These are phyloP conservation scores for Neoconidiobolus thromboides DNA, from an alignment of 371 early-diverging fungal genomes.

Conservation along the genomic window DNA sequence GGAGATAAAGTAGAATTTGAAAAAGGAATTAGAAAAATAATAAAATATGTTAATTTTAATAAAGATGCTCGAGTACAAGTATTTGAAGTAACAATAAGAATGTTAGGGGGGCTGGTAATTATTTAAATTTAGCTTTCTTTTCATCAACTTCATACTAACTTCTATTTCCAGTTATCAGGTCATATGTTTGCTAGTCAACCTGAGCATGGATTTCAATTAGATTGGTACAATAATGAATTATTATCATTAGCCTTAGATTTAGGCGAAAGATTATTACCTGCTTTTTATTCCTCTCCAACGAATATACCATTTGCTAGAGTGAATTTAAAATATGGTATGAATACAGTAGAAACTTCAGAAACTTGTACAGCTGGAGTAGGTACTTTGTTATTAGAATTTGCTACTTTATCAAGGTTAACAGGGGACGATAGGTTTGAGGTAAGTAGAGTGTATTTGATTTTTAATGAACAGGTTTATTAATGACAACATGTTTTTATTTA, in stretches of 20 bases:
- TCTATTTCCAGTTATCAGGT: constrained; percentile 37
- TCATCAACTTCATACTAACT: neutral
- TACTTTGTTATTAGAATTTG: constrained; percentile 88
- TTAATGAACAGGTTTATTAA: neutral
- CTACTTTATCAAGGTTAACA: constrained; percentile 68
- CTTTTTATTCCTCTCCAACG: constrained; percentile 63
- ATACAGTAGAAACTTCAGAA: constrained; percentile 38
- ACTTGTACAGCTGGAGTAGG: constrained; percentile 90
- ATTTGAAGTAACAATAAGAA: constrained; percentile 84
- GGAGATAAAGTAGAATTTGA: constrained; percentile 50
- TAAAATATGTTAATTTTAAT: constrained; percentile 48
- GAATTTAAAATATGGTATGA: constrained; percentile 57
- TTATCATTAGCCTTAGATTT: constrained; percentile 59
- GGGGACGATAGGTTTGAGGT: constrained; percentile 52
- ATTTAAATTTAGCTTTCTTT: neutral
- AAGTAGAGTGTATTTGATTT: constrained; percentile 2
- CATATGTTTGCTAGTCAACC: constrained; percentile 68
- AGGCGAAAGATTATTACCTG: constrained; percentile 72
- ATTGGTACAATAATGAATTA: constrained; percentile 54
- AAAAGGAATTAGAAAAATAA: constrained; percentile 41
- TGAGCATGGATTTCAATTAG: constrained; percentile 23
- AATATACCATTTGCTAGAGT: constrained; percentile 76
- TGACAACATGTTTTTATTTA: constrained; percentile 9
- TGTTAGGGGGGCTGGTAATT: constrained; percentile 66
- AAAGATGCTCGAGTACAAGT: constrained; percentile 76